Conservation (phyloP, 768 basidiomycete species). For the Lentinula detonsa region DNA sequence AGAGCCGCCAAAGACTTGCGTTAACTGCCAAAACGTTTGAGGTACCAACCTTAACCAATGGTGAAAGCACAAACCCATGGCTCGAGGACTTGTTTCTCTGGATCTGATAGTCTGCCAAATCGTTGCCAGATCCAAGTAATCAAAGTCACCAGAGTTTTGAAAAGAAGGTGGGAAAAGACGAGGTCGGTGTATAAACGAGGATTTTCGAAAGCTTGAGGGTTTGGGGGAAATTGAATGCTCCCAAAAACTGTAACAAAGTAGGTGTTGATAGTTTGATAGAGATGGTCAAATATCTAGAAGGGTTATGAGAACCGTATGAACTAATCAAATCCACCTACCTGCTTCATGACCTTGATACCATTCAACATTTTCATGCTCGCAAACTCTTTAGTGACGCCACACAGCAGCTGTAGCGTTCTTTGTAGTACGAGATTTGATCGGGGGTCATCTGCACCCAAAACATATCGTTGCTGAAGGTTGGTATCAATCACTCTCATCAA, state of each 20-base stretch:
- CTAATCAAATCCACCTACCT: neutral
- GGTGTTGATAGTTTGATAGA: conserved; percentile 48
- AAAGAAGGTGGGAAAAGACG: conserved; percentile 57
- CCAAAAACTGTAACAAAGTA: conserved; percentile 40
- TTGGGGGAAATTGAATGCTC: conserved; percentile 27
- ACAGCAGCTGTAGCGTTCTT: conserved; percentile 58
- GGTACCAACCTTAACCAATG: neutral
- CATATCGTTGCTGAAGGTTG: conserved; percentile 45
- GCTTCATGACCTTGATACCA: conserved; percentile 59
- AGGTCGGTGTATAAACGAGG: conserved; percentile 32
- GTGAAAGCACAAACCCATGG: conserved; percentile 43
- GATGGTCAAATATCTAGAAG: conserved; percentile 44
- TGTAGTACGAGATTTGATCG: conserved; percentile 45
- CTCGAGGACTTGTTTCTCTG: conserved; percentile 37
- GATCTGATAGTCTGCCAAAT: conserved; percentile 31
- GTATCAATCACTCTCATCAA: conserved; percentile 51
- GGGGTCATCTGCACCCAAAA: conserved; percentile 32
- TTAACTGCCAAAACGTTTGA: conserved; percentile 35
- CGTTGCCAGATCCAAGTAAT: conserved; percentile 67
- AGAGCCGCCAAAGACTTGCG: conserved; percentile 56
- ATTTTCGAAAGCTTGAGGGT: conserved; percentile 27
- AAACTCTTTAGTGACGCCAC: conserved; percentile 66
- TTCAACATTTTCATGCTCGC: conserved; percentile 62
- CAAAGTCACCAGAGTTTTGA: conserved; percentile 71
- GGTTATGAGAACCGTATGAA: neutral